Evolutionary conservation across 768 basidiomycete species (phyloP).

Genomic region (Pisolithus microcarpus): DNA sequence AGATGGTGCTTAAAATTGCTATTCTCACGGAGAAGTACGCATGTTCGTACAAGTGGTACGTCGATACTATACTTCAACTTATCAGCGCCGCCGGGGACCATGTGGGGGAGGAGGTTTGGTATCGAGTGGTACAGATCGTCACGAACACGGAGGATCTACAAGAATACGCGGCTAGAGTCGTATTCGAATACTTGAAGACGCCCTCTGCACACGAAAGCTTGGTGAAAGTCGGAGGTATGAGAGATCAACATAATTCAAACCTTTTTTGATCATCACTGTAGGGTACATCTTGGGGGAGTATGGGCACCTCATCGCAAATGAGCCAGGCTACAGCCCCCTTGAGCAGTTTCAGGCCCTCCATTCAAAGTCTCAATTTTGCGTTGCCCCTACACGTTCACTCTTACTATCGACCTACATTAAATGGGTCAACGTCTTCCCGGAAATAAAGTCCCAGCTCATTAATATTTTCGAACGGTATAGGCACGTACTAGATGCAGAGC

Average conservation of each 20-base stretch:
- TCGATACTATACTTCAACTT: slow-evolving; percentile 93
- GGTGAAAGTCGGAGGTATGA: slow-evolving; percentile 89
- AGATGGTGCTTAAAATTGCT: slow-evolving; percentile 98
- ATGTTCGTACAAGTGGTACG: slow-evolving; percentile 97
- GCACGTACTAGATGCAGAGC: slow-evolving; percentile 93
- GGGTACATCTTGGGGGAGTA: slow-evolving; percentile 98
- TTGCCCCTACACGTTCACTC: slow-evolving; percentile 84
- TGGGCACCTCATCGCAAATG: slow-evolving; percentile 95
- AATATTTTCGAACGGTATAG: slow-evolving; percentile 96
- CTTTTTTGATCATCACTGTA: slow-evolving; percentile 20
- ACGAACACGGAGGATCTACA: slow-evolving; percentile 98
- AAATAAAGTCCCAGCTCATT: slow-evolving; percentile 90
- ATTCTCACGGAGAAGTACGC: slow-evolving; percentile 99
- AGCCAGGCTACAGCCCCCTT: slow-evolving; percentile 83
- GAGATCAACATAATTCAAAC: no score
- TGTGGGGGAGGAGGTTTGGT: slow-evolving; percentile 99
- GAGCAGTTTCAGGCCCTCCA: slow-evolving; percentile 93
- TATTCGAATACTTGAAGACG: slow-evolving; percentile 81
- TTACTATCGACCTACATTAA: slow-evolving; percentile 97
- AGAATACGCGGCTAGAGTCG: slow-evolving; percentile 88
- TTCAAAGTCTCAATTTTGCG: slow-evolving; percentile 91
- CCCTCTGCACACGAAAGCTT: slow-evolving; percentile 87
- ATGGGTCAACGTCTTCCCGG: slow-evolving; percentile 99
- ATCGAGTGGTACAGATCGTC: slow-evolving; percentile 96
- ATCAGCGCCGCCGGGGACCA: slow-evolving; percentile 97